Percentiles rank a stretch among this genome's conserved stretches.
Evolutionary conservation across 148 eudicot species (phyloP).

Genomic region (Salicornia ramosissima): DNA sequence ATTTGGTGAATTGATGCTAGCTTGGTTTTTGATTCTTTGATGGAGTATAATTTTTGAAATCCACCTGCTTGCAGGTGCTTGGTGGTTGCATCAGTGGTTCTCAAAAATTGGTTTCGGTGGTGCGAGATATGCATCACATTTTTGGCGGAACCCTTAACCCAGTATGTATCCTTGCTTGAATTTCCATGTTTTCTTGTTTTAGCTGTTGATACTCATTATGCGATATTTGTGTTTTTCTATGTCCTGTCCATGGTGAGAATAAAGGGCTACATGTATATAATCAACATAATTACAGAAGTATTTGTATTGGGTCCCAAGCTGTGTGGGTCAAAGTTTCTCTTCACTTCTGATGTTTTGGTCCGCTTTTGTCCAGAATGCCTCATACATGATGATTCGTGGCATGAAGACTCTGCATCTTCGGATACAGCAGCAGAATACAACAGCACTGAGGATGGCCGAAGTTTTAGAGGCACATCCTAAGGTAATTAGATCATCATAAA

Average conservation of each 20-base stretch:
- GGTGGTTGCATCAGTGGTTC: slow-evolving; percentile 87
- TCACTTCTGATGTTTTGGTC: background rate
- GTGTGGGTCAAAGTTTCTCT: background rate
- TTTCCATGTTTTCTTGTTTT: background rate
- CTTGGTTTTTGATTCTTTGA: background rate
- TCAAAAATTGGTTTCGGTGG: slow-evolving; percentile 42
- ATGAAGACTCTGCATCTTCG: slow-evolving; percentile 94
- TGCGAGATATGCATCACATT: slow-evolving; percentile 78
- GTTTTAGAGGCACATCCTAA: slow-evolving; percentile 95
- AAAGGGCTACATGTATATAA: background rate
- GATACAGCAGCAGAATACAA: slow-evolving; percentile 81
- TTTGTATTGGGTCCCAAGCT: background rate
- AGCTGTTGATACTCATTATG: background rate
- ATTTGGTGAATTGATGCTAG: background rate
- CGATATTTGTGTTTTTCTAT: background rate
- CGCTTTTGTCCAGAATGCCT: slow-evolving; percentile 58
- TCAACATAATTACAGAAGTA: background rate
- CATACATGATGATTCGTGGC: slow-evolving; percentile 74
- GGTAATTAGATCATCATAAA: slow-evolving; percentile 39
- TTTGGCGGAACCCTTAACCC: slow-evolving; percentile 92
- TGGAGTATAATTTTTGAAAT: slow-evolving; percentile 12
- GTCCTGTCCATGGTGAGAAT: background rate
- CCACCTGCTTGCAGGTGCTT: slow-evolving; percentile 53
- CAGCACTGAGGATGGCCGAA: slow-evolving; percentile 88
- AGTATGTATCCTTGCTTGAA: slow-evolving; percentile 36